Base-by-base conservation (phyloP, 2,329 filamentous ascomycete species). In the Simplicillium aogashimaense region DNA sequence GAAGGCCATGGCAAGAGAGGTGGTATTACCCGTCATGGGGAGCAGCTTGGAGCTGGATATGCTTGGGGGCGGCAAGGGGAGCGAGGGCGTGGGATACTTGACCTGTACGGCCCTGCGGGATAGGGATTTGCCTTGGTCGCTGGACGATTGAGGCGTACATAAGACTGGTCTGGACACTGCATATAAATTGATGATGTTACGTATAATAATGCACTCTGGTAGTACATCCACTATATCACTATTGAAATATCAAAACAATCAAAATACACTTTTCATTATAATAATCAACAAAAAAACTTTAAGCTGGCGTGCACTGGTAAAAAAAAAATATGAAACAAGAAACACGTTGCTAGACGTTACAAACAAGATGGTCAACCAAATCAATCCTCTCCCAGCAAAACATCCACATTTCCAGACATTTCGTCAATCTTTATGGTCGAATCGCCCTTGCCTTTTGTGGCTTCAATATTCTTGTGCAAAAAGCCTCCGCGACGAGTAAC, bases 11-110 rank as follows among this genome's bases (percentile, higher is more conserved):
- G 90, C 89, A 7, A 72, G 84, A 39, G 86, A 94, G 53, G 70
- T 83, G 13, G 89, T 95, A 7, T 80, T 81, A 43, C 89, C 89
- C 4, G 66, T 95, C 11, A 94, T 94, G 81, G 75, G 83, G 38
- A 92, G 86, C 54, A 84, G 81, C 39, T 70, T 95, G 11, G 86
- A 95, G 60, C 71, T 94, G 36, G 87, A 94, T 56, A 59, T 86
- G 40, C 69, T 73, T 38, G 58, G 57, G 34, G 59, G 59, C 4
- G 58, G 60, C 20, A 54, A 60, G 51, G 60, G 52, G 47, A 67
- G 56, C 6, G 66, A 64, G 13, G 58, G 59, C 34, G 61, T 74
- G 38, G 57, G 60, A 11, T 74, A 75, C 47, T 57, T 75, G 42
- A 74, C 70, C 8, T 75, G 71, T 53, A 70, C 64, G 30, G 60